Evolutionary conservation across 2,329 filamentous ascomycete species (phyloP).

Genomic region (Dactylellina parvicollis): DNA sequence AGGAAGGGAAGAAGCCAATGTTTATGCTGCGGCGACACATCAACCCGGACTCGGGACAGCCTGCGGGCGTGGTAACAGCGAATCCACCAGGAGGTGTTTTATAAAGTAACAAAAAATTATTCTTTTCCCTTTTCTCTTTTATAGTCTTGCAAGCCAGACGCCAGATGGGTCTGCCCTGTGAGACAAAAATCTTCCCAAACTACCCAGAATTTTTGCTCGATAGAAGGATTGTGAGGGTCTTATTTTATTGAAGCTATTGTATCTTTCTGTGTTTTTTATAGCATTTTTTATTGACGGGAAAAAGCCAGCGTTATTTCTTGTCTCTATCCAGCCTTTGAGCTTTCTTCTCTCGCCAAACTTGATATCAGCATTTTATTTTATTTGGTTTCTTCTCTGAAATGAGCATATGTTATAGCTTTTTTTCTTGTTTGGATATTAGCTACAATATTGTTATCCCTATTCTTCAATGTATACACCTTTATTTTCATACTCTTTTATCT

Average conservation of each 20-base stretch:
- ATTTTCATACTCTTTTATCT: not conserved
- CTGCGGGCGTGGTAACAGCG: slow-evolving; percentile 42
- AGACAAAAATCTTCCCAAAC: not conserved
- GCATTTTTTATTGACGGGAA: slow-evolving; percentile 39
- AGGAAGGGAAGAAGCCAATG: slow-evolving; percentile 98
- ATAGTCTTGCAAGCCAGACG: no score
- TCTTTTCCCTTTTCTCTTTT: no score
- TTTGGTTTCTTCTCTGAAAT: not conserved
- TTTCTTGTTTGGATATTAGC: not conserved
- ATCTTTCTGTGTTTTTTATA: slow-evolving; percentile 20
- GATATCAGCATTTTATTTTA: slow-evolving; percentile 20
- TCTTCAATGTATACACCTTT: slow-evolving; percentile 53
- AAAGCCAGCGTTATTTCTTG: slow-evolving; percentile 51
- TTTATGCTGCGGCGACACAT: slow-evolving; percentile 85
- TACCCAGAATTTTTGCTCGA: not conserved
- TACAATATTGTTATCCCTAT: slow-evolving; percentile 3
- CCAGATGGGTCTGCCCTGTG: no score
- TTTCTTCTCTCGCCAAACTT: slow-evolving; percentile 7
- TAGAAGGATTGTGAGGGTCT: not conserved
- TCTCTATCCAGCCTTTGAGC: slow-evolving; percentile 7
- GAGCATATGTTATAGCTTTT: not conserved
- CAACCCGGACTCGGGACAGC: slow-evolving; percentile 50
- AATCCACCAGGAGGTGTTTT: slow-evolving; percentile 49
- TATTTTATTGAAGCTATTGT: not conserved
- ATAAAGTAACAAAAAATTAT: slow-evolving; percentile 9